phyloP scores from a whole-genome alignment of 192 early-diverging fungal species.

The Mortierella antarctica region DNA sequence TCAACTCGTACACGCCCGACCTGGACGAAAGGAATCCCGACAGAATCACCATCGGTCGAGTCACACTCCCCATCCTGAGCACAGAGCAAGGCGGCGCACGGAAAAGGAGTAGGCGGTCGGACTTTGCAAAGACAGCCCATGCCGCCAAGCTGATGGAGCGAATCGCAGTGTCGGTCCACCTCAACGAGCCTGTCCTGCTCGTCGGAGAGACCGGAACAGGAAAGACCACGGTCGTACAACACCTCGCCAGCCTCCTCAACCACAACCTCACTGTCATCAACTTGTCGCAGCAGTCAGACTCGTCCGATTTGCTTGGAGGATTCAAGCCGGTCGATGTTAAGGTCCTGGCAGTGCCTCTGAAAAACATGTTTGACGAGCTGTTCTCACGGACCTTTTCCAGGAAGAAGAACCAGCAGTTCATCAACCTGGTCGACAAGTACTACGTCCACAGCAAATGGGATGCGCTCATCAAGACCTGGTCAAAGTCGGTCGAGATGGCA shows the following conservation, averaged over 20 bases:
- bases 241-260: conserved; percentile 81
- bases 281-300: conserved; percentile 95
- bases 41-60: conserved; percentile 65
- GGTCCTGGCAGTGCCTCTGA: conserved; percentile 80
- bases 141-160: conserved; percentile 85
- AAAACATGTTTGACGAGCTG: conserved; percentile 86
- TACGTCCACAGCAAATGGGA: conserved; percentile 85
- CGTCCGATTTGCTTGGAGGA: conserved; percentile 94
- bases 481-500: conserved; percentile 84
- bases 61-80: conserved; percentile 56
- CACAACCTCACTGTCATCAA: conserved; percentile 92
- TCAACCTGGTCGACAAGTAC: conserved; percentile 81
- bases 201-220: conserved; percentile 99
- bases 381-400: conserved; percentile 91
- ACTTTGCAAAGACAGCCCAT: conserved; percentile 92
- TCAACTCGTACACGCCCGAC: conserved; percentile 74
- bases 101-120: conserved; percentile 52
- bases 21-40: conserved; percentile 55
- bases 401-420: conserved; percentile 86
- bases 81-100: conserved; percentile 40
- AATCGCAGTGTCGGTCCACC: conserved; percentile 81
- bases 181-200: conserved; percentile 88
- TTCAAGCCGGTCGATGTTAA: conserved; percentile 95
- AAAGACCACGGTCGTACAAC: conserved; percentile 96
- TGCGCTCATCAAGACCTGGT: conserved; percentile 79